phyloP scores from a whole-genome alignment of 2,329 filamentous ascomycete genomes.

The Microcyclosporella mali region DNA sequence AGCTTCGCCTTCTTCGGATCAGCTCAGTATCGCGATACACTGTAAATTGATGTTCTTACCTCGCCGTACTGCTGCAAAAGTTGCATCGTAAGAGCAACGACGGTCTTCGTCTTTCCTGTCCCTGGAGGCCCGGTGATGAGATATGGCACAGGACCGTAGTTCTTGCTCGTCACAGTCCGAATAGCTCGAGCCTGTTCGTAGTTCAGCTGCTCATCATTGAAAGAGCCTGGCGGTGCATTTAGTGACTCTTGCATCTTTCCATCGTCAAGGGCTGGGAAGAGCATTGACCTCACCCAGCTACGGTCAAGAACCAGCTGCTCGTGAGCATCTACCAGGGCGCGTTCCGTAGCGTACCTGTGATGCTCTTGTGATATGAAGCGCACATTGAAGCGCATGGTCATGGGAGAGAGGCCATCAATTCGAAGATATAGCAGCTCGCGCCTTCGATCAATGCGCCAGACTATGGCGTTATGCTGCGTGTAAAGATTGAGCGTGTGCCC shows the following conservation, averaged over 20 bases:
- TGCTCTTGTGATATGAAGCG: conserved; percentile 17
- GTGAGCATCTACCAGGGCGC: conserved; percentile 7
- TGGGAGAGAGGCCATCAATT: conserved; percentile 13
- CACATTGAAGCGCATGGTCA: conserved; percentile 18
- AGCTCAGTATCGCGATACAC: not conserved
- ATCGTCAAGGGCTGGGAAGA: conserved; percentile 38
- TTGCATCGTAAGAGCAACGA: conserved; percentile 41
- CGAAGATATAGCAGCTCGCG: conserved; percentile 17
- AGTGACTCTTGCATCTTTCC: conserved; percentile 36
- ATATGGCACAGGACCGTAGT: conserved; percentile 43
- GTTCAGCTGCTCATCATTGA: conserved; percentile 40
- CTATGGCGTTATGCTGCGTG: conserved; percentile 15
- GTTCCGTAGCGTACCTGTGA: conserved; percentile 12
- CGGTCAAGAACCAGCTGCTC: conserved; percentile 3
- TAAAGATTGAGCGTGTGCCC: conserved; percentile 3
- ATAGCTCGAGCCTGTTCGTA: conserved; percentile 46
- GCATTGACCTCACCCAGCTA: conserved; percentile 35
- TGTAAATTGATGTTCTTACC: not conserved
- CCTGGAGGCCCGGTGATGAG: conserved; percentile 46
- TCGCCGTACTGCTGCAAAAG: conserved; percentile 6
- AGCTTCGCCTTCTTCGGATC: conserved; percentile 6
- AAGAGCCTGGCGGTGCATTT: conserved; percentile 31
- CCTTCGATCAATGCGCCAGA: conserved; percentile 21
- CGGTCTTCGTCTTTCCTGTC: conserved; percentile 49
- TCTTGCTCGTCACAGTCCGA: conserved; percentile 34